phyloP scores from a whole-genome alignment of 768 basidiomycete genomes.

The Leccinum uliginosum region DNA sequence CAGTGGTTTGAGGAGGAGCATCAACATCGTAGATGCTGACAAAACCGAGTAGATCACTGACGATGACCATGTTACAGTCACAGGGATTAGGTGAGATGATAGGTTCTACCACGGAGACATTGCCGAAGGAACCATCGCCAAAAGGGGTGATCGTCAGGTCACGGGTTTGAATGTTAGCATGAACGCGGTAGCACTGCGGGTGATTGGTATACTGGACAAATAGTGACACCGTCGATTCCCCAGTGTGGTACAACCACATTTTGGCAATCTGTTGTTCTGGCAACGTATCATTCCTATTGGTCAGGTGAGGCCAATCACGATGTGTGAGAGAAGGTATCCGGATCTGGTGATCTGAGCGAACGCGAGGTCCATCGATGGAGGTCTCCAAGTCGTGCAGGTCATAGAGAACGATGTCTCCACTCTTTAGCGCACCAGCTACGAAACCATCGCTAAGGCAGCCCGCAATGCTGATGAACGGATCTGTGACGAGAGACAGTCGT shows the following conservation, averaged over 20 bases:
- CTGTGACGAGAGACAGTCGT: conserved; percentile 33
- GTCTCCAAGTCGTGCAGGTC: conserved; percentile 35
- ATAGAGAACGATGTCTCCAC: conserved; percentile 59
- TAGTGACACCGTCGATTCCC: conserved; percentile 22
- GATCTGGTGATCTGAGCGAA: conserved; percentile 24
- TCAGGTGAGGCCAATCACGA: too few species aligned
- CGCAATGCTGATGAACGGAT: conserved; percentile 50
- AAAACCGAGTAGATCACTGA: conserved; percentile 63
- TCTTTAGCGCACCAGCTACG: conserved; percentile 48
- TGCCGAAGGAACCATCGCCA: conserved; percentile 49
- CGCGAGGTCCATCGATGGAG: conserved; percentile 7
- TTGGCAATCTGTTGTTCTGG: conserved; percentile 10
- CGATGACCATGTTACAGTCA: conserved; percentile 52
- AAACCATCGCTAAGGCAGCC: conserved; percentile 39
- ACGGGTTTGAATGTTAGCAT: conserved; percentile 30
- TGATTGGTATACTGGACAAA: conserved; percentile 51
- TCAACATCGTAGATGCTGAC: conserved; percentile 59
- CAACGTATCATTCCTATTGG: neutral
- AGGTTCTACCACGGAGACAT: conserved; percentile 47
- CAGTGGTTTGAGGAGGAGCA: conserved; percentile 8
- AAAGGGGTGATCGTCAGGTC: conserved; percentile 38
- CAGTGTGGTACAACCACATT: conserved; percentile 15
- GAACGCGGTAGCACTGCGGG: conserved; percentile 49
- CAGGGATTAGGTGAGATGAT: conserved; percentile 36
- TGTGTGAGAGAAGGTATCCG: conserved; percentile 35